Conservation (phyloP, 2,329 filamentous ascomycete species). For the Biscogniauxia mediterranea region DNA sequence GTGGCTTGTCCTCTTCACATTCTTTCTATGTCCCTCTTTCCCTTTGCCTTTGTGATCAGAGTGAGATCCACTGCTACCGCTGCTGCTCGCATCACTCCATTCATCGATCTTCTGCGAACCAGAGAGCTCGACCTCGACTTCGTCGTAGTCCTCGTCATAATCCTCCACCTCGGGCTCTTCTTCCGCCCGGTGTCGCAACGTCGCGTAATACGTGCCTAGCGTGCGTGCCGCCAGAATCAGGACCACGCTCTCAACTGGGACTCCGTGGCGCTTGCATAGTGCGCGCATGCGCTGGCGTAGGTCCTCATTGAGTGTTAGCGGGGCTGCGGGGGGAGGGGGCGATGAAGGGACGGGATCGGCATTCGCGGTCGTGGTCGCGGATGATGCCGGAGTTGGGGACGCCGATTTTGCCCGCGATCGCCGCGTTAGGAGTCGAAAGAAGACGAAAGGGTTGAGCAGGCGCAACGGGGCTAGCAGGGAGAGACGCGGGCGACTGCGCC, state of each 20-base stretch:
- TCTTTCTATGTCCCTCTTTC: not conserved
- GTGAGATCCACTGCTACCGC: too few species aligned
- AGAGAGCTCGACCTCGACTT: not conserved
- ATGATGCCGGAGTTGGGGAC: not conserved
- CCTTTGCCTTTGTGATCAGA: not conserved
- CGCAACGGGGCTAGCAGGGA: not conserved
- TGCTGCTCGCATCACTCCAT: not conserved
- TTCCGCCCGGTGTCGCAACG: constrained; percentile 1
- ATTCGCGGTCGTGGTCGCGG: not conserved
- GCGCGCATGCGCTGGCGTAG: constrained; percentile 3
- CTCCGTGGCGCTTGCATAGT: not conserved
- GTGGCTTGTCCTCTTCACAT: not conserved
- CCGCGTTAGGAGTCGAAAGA: not conserved
- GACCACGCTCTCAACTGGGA: constrained; percentile 7
- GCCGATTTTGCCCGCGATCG: too few species aligned
- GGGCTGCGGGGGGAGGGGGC: not conserved
- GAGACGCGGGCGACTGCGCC: not conserved
- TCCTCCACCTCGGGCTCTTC: too few species aligned
- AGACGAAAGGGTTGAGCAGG: not conserved
- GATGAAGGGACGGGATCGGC: not conserved
- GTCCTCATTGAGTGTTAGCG: not conserved
- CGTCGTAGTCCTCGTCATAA: constrained; percentile 2
- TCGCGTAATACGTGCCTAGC: constrained; percentile 9
- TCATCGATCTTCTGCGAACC: not conserved
- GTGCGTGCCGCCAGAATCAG: constrained; percentile 13